Evolutionary conservation across 768 basidiomycete genomes (phyloP).

Genomic region (Leccinum barrowsii): DNA sequence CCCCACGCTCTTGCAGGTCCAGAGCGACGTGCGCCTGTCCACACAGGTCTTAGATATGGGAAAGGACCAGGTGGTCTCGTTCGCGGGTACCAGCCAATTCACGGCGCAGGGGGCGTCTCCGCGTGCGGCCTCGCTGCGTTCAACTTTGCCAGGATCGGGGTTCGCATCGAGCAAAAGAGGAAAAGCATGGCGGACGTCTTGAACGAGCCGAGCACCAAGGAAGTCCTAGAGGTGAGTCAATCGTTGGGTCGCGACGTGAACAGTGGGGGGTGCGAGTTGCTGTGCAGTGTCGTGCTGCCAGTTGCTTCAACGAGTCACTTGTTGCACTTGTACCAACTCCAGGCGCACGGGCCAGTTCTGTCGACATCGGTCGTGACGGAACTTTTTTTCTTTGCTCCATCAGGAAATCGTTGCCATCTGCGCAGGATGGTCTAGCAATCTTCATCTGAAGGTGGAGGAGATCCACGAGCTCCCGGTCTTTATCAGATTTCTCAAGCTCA

Average conservation of each 20-base stretch:
- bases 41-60: slow-evolving; percentile 23
- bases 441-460: slow-evolving; percentile 57
- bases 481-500: slow-evolving; percentile 34
- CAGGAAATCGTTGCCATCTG: slow-evolving; percentile 61
- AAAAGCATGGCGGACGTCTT: slow-evolving; percentile 11
- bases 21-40: neutral
- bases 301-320: neutral
- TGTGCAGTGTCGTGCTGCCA: too few species aligned
- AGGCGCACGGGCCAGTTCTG: neutral
- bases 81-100: slow-evolving; percentile 57
- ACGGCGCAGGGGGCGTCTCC: slow-evolving; percentile 37
- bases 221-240: slow-evolving; percentile 25
- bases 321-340: neutral
- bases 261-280: neutral
- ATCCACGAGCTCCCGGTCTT: slow-evolving; percentile 50
- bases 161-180: slow-evolving; percentile 25
- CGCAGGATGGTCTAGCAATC: slow-evolving; percentile 47
- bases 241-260: neutral
- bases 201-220: slow-evolving; percentile 19
- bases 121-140: slow-evolving; percentile 66
- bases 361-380: neutral
- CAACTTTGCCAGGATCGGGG: slow-evolving; percentile 55
- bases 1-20: neutral
- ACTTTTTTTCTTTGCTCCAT: neutral
- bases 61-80: slow-evolving; percentile 41